Percentiles rank a stretch among this genome's conserved stretches.
phyloP scores from a whole-genome alignment of 1,284 basidiomycete genomes.

The Ustilago bromivora region DNA sequence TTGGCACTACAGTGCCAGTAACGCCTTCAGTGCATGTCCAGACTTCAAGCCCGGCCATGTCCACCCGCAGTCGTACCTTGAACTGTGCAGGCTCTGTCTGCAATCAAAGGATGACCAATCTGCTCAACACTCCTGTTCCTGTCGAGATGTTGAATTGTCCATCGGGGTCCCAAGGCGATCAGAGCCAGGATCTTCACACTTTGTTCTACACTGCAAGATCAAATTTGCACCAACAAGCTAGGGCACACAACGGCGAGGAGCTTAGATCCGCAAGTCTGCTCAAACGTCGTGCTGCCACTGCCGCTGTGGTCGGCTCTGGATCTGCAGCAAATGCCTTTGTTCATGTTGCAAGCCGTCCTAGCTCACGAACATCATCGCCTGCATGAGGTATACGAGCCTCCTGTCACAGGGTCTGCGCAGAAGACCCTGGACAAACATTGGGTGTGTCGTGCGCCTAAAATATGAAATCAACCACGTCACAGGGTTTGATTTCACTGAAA shows the following conservation, averaged over 20 bases:
- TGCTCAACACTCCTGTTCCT: conserved; percentile 33
- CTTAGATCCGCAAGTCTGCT: conserved; percentile 22
- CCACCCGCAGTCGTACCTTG: conserved; percentile 44
- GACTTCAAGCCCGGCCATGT: conserved; percentile 46
- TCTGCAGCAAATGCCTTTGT: neutral
- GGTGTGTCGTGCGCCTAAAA: too few relatives aligned
- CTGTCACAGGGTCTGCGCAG: conserved; percentile 27
- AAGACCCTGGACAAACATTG: too few relatives aligned
- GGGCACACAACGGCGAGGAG: conserved; percentile 10
- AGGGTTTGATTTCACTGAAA: too few relatives aligned
- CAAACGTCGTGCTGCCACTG: conserved; percentile 30
- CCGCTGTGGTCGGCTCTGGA: conserved; percentile 8
- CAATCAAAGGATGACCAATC: conserved; percentile 32
- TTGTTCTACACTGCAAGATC: conserved; percentile 14
- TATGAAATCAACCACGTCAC: too few relatives aligned
- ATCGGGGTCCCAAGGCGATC: neutral
- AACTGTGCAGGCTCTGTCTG: conserved; percentile 32
- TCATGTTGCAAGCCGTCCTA: conserved; percentile 20
- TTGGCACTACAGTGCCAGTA: conserved; percentile 25
- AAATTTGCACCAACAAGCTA: neutral
- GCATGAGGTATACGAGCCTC: conserved; percentile 29
- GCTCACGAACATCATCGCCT: conserved; percentile 39
- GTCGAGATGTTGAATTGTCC: conserved; percentile 8
- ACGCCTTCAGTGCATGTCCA: conserved; percentile 27
- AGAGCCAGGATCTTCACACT: conserved; percentile 3